phyloP scores from a whole-genome alignment of 116 monocot species.

The Cymodocea nodosa region DNA sequence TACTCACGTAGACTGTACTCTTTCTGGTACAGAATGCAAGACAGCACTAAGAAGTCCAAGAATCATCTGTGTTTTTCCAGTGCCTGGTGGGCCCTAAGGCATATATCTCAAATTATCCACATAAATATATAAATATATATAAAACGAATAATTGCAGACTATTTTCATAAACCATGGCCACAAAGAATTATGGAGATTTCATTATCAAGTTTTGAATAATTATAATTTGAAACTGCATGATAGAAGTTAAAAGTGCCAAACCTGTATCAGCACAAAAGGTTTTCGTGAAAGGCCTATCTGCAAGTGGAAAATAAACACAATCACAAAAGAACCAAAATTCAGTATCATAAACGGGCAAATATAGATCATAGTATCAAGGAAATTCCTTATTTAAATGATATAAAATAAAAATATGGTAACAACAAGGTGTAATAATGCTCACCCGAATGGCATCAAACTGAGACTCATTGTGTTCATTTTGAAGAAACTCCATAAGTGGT shows the following conservation, averaged over 20 bases:
- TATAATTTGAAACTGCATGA: neutral
- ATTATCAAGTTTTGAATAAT: neutral
- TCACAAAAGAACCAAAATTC: neutral
- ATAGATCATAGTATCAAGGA: neutral
- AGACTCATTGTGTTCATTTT: slow-evolving; percentile 70
- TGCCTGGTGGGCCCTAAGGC: slow-evolving; percentile 93
- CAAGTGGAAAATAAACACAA: slow-evolving; percentile 16
- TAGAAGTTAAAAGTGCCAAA: neutral
- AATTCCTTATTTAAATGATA: too few species aligned
- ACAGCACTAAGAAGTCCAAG: slow-evolving; percentile 92
- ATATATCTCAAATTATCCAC: too few species aligned
- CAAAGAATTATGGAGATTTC: too few species aligned
- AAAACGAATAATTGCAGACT: too few species aligned
- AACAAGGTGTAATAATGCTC: slow-evolving; percentile 10
- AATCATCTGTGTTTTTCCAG: slow-evolving; percentile 99
- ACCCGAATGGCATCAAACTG: slow-evolving; percentile 85
- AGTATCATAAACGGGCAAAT: neutral
- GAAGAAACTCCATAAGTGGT: slow-evolving; percentile 74
- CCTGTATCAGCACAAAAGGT: slow-evolving; percentile 95
- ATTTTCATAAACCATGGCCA: too few species aligned
- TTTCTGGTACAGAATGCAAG: slow-evolving; percentile 81
- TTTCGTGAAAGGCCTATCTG: slow-evolving; percentile 92
- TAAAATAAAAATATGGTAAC: neutral
- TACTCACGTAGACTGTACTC: slow-evolving; percentile 59
- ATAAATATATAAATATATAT: too few species aligned